A percentile compares a stretch with the other conserved stretches of the same genome.
Evolutionary conservation across 164 flowering plant genomes (phyloP).

Genomic region (Paratinospora sagittata): DNA sequence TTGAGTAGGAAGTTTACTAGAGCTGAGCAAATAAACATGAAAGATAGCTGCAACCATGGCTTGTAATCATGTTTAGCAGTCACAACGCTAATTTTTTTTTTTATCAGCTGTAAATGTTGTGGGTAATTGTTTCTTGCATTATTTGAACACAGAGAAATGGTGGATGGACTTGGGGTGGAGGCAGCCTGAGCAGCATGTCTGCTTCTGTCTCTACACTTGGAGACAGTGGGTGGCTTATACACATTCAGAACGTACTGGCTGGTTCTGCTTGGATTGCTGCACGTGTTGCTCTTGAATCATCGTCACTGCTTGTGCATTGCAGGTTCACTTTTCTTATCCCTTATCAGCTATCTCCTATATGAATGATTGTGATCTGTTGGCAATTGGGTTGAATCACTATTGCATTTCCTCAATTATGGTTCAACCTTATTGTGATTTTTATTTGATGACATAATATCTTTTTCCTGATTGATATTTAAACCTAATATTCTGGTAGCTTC

Average conservation of each 20-base stretch:
- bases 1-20: neutral
- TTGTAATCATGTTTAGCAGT: neutral
- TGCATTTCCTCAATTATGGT: neutral
- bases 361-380: neutral
- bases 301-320: conserved; percentile 99
- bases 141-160: conserved; percentile 72
- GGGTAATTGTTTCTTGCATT: conserved; percentile 6
- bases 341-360: neutral
- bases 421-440: too few species aligned
- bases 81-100: neutral
- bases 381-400: neutral
- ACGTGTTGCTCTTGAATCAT: conserved; percentile 80
- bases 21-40: neutral
- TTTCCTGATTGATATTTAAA: neutral
- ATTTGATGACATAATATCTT: neutral
- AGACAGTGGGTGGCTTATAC: conserved; percentile 96
- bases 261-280: conserved; percentile 99
- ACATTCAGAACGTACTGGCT: conserved; percentile 86
- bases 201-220: conserved; percentile 98
- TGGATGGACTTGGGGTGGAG: conserved; percentile 99
- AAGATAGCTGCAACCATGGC: too few species aligned
- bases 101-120: neutral
- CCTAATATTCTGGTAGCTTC: neutral
- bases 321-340: conserved; percentile 36
- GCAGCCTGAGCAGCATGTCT: conserved; percentile 98